Conservation (phyloP, 2,329 filamentous ascomycete species). For the Ophiostoma ulmi region DNA sequence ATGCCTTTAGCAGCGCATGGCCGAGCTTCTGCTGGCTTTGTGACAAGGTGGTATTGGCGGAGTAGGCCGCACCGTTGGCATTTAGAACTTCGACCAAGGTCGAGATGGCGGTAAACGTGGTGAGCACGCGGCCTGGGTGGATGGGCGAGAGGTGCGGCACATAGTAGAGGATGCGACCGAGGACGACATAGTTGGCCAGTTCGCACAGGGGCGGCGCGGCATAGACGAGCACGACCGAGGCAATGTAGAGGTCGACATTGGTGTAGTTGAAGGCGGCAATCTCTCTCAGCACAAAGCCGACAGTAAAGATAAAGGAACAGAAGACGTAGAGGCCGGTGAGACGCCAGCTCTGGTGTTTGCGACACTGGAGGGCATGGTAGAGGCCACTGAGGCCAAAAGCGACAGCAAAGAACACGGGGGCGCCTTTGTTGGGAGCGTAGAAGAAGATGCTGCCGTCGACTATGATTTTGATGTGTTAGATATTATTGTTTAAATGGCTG, state of each 20-base stretch:
- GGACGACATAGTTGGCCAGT: slow-evolving; percentile 59
- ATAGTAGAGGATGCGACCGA: slow-evolving; percentile 58
- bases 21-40: slow-evolving; percentile 32
- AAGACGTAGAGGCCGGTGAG: background rate
- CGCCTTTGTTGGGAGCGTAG: slow-evolving; percentile 37
- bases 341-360: background rate
- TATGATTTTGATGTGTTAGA: slow-evolving; percentile 18
- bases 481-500: background rate
- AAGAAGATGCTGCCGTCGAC: slow-evolving; percentile 31
- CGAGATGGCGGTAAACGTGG: slow-evolving; percentile 46
- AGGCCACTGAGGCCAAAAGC: slow-evolving; percentile 32
- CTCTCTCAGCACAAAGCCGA: slow-evolving; percentile 27
- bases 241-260: slow-evolving; percentile 40
- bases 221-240: slow-evolving; percentile 38
- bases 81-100: slow-evolving; percentile 45
- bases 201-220: slow-evolving; percentile 51
- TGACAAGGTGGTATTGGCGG: background rate
- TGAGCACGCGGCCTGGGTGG: slow-evolving; percentile 42
- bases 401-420: slow-evolving; percentile 37
- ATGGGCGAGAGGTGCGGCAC: slow-evolving; percentile 55
- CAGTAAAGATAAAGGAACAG: background rate
- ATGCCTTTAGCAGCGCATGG: slow-evolving; percentile 45
- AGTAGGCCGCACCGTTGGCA: slow-evolving; percentile 31
- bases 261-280: slow-evolving; percentile 46
- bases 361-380: background rate